Conservation (phyloP, 192 early-diverging fungal species). For the Coemansia sp. region DNA sequence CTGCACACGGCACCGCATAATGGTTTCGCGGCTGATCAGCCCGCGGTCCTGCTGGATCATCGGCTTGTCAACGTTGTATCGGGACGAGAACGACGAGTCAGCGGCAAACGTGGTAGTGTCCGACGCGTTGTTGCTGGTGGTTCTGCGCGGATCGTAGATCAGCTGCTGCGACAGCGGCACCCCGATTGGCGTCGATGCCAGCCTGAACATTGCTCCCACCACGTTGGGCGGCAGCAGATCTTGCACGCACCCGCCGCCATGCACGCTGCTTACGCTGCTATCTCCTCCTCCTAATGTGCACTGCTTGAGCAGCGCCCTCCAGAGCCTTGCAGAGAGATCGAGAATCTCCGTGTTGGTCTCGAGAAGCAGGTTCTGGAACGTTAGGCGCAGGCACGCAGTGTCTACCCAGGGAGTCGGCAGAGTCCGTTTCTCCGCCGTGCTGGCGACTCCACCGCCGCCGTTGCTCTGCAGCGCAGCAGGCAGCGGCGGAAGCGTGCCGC, state of each 20-base stretch:
- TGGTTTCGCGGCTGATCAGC: constrained; percentile 69
- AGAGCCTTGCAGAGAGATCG: constrained; percentile 54
- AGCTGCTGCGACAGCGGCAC: constrained; percentile 63
- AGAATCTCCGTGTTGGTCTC: constrained; percentile 67
- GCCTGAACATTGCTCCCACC: constrained; percentile 60
- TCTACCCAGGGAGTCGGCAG: constrained; percentile 62
- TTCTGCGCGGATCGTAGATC: constrained; percentile 20
- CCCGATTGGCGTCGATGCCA: constrained; percentile 86
- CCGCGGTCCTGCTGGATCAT: constrained; percentile 92
- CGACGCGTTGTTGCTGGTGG: not conserved
- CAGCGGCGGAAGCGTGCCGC: constrained; percentile 39
- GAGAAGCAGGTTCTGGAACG: constrained; percentile 91
- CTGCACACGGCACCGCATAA: constrained; percentile 79
- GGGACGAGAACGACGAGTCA: not conserved
- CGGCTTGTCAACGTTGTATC: constrained; percentile 82
- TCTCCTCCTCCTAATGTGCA: not conserved
- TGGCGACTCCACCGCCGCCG: constrained; percentile 1
- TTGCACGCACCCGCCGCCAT: constrained; percentile 16
- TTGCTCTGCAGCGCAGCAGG: constrained; percentile 60
- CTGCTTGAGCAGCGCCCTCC: constrained; percentile 61
- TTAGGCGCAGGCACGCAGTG: constrained; percentile 68
- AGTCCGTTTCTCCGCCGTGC: too few species aligned
- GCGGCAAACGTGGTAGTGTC: not conserved
- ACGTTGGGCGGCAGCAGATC: constrained; percentile 24
- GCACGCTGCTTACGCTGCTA: not conserved